Evolutionary conservation across 257 asterid genomes (phyloP).

Genomic region (Plantago major): DNA sequence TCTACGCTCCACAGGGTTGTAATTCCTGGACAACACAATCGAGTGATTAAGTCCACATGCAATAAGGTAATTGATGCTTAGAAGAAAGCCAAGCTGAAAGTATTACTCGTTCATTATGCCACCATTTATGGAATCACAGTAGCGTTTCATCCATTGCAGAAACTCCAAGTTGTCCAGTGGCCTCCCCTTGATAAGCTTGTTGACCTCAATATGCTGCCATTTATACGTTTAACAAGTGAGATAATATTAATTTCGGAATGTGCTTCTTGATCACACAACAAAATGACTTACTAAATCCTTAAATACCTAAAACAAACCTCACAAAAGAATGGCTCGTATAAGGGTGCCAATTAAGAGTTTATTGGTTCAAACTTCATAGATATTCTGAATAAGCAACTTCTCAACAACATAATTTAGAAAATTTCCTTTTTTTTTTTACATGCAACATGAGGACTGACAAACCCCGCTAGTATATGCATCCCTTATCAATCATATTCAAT

Average conservation of each 20-base stretch:
- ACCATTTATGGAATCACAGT: conserved; percentile 83
- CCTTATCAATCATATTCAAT: too few relatives aligned
- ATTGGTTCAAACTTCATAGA: neutral
- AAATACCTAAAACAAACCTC: too few relatives aligned
- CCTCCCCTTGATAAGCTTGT: conserved; percentile 83
- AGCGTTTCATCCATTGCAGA: conserved; percentile 91
- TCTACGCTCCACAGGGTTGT: conserved; percentile 85
- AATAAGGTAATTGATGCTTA: conserved; percentile 5
- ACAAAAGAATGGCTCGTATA: too few relatives aligned
- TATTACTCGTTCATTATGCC: conserved; percentile 79
- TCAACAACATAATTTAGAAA: too few relatives aligned
- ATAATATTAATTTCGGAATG: too few relatives aligned
- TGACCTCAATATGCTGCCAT: conserved; percentile 90
- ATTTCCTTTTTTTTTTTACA: too few relatives aligned
- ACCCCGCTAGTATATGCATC: too few relatives aligned
- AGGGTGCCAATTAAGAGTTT: too few relatives aligned
- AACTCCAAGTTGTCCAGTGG: conserved; percentile 95
- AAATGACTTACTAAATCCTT: too few relatives aligned
- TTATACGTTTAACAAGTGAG: conserved; percentile 4
- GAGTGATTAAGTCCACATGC: conserved; percentile 8
- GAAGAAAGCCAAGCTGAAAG: conserved; percentile 15
- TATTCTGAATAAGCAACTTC: neutral
- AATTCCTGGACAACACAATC: conserved; percentile 47
- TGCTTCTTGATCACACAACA: too few relatives aligned
- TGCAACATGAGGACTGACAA: too few relatives aligned